Percentiles rank a stretch among this genome's conserved stretches.
Evolutionary conservation across 2,329 filamentous ascomycete genomes (phyloP).

Genomic region (Paraphoma chrysanthemicola): DNA sequence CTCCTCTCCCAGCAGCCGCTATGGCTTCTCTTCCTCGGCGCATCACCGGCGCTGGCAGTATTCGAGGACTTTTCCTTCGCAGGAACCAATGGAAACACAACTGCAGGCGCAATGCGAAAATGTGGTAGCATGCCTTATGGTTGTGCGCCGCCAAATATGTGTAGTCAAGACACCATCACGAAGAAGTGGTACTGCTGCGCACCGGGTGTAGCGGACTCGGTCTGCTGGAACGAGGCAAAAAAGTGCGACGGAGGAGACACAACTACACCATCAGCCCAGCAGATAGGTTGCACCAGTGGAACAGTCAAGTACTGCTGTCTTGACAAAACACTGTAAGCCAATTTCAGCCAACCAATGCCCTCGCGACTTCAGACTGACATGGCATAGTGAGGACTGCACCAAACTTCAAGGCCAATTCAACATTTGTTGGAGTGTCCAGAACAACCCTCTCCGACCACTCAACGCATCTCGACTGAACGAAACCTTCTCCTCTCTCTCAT

Average conservation of each 20-base stretch:
- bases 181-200: slow-evolving; percentile 29
- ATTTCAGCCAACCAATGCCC: not conserved
- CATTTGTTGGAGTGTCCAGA: slow-evolving; percentile 29
- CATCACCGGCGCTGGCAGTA: slow-evolving; percentile 1
- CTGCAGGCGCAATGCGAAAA: not conserved
- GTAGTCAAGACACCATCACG: slow-evolving; percentile 8
- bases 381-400: slow-evolving; percentile 11
- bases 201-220: slow-evolving; percentile 11
- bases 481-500: slow-evolving; percentile 25
- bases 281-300: slow-evolving; percentile 1
- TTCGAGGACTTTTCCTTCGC: slow-evolving; percentile 3
- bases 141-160: slow-evolving; percentile 20
- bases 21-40: not conserved
- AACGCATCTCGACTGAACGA: slow-evolving; percentile 16
- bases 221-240: slow-evolving; percentile 21
- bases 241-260: slow-evolving; percentile 9
- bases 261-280: not conserved
- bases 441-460: slow-evolving; percentile 19
- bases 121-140: slow-evolving; percentile 6
- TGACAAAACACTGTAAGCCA: not conserved
- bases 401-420: slow-evolving; percentile 25
- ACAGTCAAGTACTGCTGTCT: slow-evolving; percentile 5
- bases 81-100: not conserved
- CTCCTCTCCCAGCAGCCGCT: not conserved
- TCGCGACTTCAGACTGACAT: slow-evolving; percentile 4